Evolutionary conservation across 371 early-diverging fungal genomes (phyloP), one percentile per base, ranked within the genome.

Genomic region (Conidiobolus incongruus): DNA sequence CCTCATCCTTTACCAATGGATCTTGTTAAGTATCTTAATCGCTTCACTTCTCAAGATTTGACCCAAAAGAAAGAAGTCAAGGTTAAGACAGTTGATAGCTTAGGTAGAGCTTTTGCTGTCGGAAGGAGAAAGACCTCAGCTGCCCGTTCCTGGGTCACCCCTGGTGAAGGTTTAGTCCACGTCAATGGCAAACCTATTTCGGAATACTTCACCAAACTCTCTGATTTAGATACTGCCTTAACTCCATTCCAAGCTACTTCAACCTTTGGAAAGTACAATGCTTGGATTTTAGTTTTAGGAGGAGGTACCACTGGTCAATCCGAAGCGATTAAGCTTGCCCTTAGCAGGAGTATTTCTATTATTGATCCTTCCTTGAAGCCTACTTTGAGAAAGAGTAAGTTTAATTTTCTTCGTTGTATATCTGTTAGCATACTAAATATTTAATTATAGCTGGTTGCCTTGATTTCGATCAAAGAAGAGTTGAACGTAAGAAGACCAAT

Each of bases 401-500:
- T 17, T 22, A 16, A 19, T 4, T 32, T 32, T 28, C 38, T 26
- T 21, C 16, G 10, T 16, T 29, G 13, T 29, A 20, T 13, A 24
- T 34, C 10, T 46, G 21, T 32, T 8, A 17, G n/a, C 17, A 15
- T 36, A 31, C n/a, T n/a, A n/a, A n/a, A n/a, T n/a, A 32, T 32
- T 17, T 32, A 40, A 22, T 24, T 39, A n/a, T 54, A 68, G 83
- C 77, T 33, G 82, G 80, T 1, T 68, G 83, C 30, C 61, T 81
- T 35, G 68, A 61, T 24, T 68, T 77, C 30, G 94, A 96, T 65
- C 67, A 71, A 17, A 70, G 95, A 54, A 75, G 70, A 40, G 91
- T 90, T 29, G 97, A 96, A 65, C 73, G 94, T 55, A 96, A 96
- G 66, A 96, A 96, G 80, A 81, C 89, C 37, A 90, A 90, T 53